These are phyloP conservation scores for Trichocomaceae sp. DNA, from an alignment of 2,329 filamentous ascomycete species.

Conservation along the genomic window DNA sequence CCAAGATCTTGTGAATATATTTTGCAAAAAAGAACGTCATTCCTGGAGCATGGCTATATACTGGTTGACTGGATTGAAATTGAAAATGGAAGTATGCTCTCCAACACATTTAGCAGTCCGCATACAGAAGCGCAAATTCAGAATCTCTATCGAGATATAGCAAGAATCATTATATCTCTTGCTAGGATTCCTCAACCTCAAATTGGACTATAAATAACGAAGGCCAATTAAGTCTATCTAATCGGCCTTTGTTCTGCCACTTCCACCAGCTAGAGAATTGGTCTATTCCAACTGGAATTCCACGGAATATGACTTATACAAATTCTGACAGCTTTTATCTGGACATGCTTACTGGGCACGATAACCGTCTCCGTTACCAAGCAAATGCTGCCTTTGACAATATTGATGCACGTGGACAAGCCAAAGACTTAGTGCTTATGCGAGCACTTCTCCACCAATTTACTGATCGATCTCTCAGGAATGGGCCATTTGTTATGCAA, in stretches of 20 bases:
- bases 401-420: neutral
- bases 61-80: neutral
- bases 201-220: constrained; percentile 1
- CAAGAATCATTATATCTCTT: neutral
- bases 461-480: constrained; percentile 23
- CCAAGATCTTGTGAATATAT: neutral
- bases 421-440: constrained; percentile 14
- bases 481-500: constrained; percentile 29
- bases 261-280: neutral
- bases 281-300: neutral
- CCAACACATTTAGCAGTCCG: neutral
- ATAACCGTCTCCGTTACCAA: constrained; percentile 3
- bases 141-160: neutral
- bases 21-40: neutral
- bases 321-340: neutral
- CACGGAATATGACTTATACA: neutral
- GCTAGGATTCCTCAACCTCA: neutral
- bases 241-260: neutral
- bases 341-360: neutral
- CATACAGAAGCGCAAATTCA: neutral
- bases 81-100: neutral
- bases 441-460: constrained; percentile 23
- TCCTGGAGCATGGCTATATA: neutral
- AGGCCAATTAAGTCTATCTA: neutral
- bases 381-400: neutral